A percentile compares a stretch with the other conserved stretches of the same genome.
Evolutionary conservation across 345 rosid species (phyloP).

Genomic region (Lepidium aucheri): DNA sequence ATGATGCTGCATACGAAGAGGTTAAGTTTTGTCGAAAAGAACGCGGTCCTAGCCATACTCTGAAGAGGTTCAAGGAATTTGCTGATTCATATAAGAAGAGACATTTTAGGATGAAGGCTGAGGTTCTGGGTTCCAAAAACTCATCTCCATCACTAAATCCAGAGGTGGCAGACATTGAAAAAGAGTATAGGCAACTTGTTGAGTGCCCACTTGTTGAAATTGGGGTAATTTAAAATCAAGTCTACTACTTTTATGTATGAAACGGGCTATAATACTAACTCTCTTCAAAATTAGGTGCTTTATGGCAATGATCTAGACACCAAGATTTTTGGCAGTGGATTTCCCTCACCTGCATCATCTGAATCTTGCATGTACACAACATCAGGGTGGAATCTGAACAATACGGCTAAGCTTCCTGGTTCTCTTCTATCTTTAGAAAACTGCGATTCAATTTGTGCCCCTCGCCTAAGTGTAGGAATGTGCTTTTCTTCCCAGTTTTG

Average conservation of each 20-base stretch:
- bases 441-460: slow-evolving; percentile 31
- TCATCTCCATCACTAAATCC: slow-evolving; percentile 11
- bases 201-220: slow-evolving; percentile 43
- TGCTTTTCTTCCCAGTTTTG: slow-evolving; percentile 54
- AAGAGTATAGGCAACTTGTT: slow-evolving; percentile 50
- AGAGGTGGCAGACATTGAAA: slow-evolving; percentile 42
- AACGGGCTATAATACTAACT: neutral
- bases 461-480: slow-evolving; percentile 63
- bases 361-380: slow-evolving; percentile 24
- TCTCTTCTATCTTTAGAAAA: slow-evolving; percentile 64
- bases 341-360: slow-evolving; percentile 34
- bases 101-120: slow-evolving; percentile 31
- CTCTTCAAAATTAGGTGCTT: slow-evolving; percentile 42
- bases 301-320: slow-evolving; percentile 41
- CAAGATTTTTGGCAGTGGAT: slow-evolving; percentile 56
- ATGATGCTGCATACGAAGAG: slow-evolving; percentile 15
- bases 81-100: slow-evolving; percentile 42
- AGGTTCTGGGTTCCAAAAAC: slow-evolving; percentile 10
- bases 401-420: slow-evolving; percentile 47
- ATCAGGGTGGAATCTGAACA: slow-evolving; percentile 75
- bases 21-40: slow-evolving; percentile 23
- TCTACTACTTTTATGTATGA: slow-evolving; percentile 7
- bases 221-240: slow-evolving; percentile 39
- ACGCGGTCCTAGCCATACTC: slow-evolving; percentile 37
- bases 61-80: slow-evolving; percentile 40